phyloP scores from a whole-genome alignment of 2,329 filamentous ascomycete genomes.

The Lasiodiplodia sp. region DNA sequence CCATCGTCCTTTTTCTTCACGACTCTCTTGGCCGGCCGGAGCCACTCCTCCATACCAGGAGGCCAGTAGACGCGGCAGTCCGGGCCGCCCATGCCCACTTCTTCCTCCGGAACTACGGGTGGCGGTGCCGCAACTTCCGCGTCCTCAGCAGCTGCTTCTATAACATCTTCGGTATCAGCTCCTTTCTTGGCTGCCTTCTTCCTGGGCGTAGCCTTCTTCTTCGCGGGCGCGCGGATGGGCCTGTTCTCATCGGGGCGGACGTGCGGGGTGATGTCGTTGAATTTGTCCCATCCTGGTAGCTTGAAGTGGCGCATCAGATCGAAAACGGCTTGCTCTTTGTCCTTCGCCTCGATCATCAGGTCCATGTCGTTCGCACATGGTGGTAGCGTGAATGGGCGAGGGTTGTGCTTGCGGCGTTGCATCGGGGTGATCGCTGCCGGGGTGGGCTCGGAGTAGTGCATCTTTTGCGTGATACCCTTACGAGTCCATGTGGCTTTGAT shows the following conservation, averaged over 20 bases:
- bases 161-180: slow-evolving; percentile 50
- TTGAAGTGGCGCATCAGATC: slow-evolving; percentile 90
- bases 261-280: slow-evolving; percentile 81
- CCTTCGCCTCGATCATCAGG: slow-evolving; percentile 99
- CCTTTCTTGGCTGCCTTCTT: slow-evolving; percentile 46
- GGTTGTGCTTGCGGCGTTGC: slow-evolving; percentile 84
- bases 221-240: slow-evolving; percentile 43
- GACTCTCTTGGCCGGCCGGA: slow-evolving; percentile 79
- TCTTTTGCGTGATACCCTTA: slow-evolving; percentile 89
- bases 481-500: slow-evolving; percentile 85
- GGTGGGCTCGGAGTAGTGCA: slow-evolving; percentile 91
- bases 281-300: slow-evolving; percentile 77
- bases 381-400: slow-evolving; percentile 79
- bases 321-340: slow-evolving; percentile 96
- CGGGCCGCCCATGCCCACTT: slow-evolving; percentile 86
- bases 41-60: slow-evolving; percentile 86
- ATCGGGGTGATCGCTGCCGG: slow-evolving; percentile 77
- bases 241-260: slow-evolving; percentile 79
- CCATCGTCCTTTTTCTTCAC: slow-evolving; percentile 61
- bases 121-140: slow-evolving; percentile 41
- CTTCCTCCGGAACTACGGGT: slow-evolving; percentile 65
- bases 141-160: slow-evolving; percentile 50
- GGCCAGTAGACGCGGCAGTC: slow-evolving; percentile 90
- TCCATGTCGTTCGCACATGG: slow-evolving; percentile 87
- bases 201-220: slow-evolving; percentile 55